Evolutionary conservation across 495 filamentous ascomycete species (phyloP).

Genomic region (Cercophora newfieldiana): DNA sequence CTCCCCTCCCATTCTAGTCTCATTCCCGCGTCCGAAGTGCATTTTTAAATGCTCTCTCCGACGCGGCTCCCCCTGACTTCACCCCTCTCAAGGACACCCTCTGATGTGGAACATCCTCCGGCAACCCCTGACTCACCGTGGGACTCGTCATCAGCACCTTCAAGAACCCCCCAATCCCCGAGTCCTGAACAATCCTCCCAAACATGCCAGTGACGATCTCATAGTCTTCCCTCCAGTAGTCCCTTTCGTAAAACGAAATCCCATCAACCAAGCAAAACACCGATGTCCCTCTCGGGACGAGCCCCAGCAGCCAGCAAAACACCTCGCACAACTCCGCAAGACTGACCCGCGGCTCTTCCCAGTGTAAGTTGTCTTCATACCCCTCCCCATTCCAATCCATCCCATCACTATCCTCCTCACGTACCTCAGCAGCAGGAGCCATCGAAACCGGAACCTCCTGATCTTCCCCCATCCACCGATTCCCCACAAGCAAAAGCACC

Average conservation of each 20-base stretch:
- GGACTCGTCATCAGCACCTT: slow-evolving; percentile 2
- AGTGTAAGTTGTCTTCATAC: not conserved
- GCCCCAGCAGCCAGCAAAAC: not conserved
- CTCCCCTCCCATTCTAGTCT: too few relatives aligned
- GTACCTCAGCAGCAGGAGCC: not conserved
- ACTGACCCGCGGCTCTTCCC: not conserved
- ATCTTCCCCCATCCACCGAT: not conserved
- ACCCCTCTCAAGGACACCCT: not conserved
- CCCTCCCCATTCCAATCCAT: not conserved
- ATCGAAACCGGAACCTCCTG: not conserved
- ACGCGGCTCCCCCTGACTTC: not conserved
- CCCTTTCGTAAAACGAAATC: not conserved
- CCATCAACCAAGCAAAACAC: not conserved
- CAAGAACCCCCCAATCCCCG: not conserved
- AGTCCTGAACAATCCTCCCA: not conserved
- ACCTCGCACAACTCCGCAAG: not conserved
- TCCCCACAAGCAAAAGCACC: not conserved
- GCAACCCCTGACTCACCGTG: not conserved
- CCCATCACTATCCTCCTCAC: too few relatives aligned
- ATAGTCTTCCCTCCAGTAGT: not conserved
- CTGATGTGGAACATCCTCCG: not conserved
- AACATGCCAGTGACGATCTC: not conserved
- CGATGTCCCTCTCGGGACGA: not conserved
- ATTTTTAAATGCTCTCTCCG: not conserved
- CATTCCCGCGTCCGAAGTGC: not conserved